These are phyloP conservation scores for Bacidia rubella DNA, from an alignment of 495 filamentous ascomycete genomes.

Conservation along the genomic window DNA sequence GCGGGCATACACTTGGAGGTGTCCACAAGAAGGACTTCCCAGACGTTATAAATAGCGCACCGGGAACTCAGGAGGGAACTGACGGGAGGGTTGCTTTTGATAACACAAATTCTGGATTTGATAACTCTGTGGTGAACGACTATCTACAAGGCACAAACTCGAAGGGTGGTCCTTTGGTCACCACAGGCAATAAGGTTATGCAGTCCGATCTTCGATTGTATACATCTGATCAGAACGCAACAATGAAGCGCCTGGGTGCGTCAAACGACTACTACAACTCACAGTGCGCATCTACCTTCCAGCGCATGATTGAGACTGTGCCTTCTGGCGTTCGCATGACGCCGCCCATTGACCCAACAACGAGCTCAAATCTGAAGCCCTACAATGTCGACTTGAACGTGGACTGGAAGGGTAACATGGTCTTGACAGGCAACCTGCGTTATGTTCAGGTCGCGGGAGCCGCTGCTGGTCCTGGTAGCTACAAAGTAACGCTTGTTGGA, in stretches of 20 bases:
- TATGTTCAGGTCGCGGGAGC: slow-evolving; percentile 13
- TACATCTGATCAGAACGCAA: slow-evolving; percentile 41
- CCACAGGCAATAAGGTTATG: slow-evolving; percentile 31
- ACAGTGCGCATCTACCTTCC: slow-evolving; percentile 37
- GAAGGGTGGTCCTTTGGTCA: slow-evolving; percentile 25
- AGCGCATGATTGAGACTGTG: slow-evolving; percentile 49
- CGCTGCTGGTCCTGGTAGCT: slow-evolving; percentile 8
- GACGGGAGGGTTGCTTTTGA: slow-evolving; percentile 27
- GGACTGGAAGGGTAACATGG: slow-evolving; percentile 15
- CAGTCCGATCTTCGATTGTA: slow-evolving; percentile 46
- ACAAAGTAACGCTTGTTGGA: slow-evolving; percentile 12
- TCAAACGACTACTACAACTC: slow-evolving; percentile 26
- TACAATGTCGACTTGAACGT: slow-evolving; percentile 9
- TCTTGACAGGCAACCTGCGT: slow-evolving; percentile 12
- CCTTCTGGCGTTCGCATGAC: slow-evolving; percentile 38
- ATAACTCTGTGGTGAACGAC: slow-evolving; percentile 42
- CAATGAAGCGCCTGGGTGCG: slow-evolving; percentile 34
- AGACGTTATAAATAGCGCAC: slow-evolving; percentile 31
- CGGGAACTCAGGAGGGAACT: slow-evolving; percentile 34
- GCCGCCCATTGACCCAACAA: slow-evolving; percentile 33
- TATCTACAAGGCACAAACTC: slow-evolving; percentile 35
- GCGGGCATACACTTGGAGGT: slow-evolving; percentile 48
- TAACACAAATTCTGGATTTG: slow-evolving; percentile 31
- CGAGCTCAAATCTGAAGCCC: slow-evolving; percentile 13
- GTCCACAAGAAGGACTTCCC: slow-evolving; percentile 45